Evolutionary conservation across 176 grass and related monocot species (phyloP).

Genomic region (barley (Hordeum vulgare)): MorexV3_pseudomolecules_assembly NC_058522.1:281583429-281583928

Average conservation of each 20-base stretch:
- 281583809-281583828: slow-evolving; percentile 60
- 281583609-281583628: slow-evolving; percentile 17
- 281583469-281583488: background rate
- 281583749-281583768: slow-evolving; percentile 19
- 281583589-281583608: background rate
- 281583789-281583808: slow-evolving; percentile 43
- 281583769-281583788: slow-evolving; percentile 45
- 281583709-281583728: slow-evolving; percentile 14
- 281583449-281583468: background rate
- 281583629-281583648: slow-evolving; percentile 11
- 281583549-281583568: slow-evolving; percentile 20
- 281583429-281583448: background rate
- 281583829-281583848: slow-evolving; percentile 37
- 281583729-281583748: slow-evolving; percentile 45
- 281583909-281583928: background rate
- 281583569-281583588: slow-evolving; percentile 27
- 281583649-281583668: slow-evolving; percentile 16
- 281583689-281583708: slow-evolving; percentile 8
- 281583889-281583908: background rate
- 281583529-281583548: background rate
- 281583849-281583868: slow-evolving; percentile 58
- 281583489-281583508: background rate
- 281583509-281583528: background rate
- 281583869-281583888: slow-evolving; percentile 67
- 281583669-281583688: slow-evolving; percentile 6